These are phyloP conservation scores for Zelopaecilomyces penicillatus DNA, from an alignment of 2,329 filamentous ascomycete species.

Conservation along the genomic window DNA sequence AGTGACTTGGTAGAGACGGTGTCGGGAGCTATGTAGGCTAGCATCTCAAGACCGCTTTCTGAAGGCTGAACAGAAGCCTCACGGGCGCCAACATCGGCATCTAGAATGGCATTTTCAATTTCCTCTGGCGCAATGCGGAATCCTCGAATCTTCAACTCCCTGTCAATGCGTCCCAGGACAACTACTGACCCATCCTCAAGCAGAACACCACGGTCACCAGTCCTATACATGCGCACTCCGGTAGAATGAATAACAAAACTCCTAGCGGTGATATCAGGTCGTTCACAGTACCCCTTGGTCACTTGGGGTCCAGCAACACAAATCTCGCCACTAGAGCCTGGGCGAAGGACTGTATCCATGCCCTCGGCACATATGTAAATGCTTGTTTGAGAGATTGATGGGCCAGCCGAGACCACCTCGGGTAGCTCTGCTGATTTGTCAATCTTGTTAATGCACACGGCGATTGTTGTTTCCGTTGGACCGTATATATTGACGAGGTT, in stretches of 20 bases:
- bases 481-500: too few species aligned
- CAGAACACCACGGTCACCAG: slow-evolving; percentile 2
- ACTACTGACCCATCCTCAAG: slow-evolving; percentile 1
- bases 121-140: slow-evolving; percentile 7
- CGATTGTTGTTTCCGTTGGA: too few species aligned
- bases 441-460: too few species aligned
- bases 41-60: too few species aligned
- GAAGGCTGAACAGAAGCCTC: background rate
- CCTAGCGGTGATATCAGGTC: slow-evolving; percentile 4
- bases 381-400: too few species aligned
- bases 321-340: too few species aligned
- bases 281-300: slow-evolving; percentile 5
- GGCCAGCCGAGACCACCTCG: too few species aligned
- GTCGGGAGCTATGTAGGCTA: too few species aligned
- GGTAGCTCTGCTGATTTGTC: too few species aligned
- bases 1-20: slow-evolving; percentile 1
- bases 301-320: too few species aligned
- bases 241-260: slow-evolving; percentile 1
- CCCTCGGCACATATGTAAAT: too few species aligned
- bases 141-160: slow-evolving; percentile 7
- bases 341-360: too few species aligned
- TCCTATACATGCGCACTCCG: slow-evolving; percentile 4
- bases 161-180: slow-evolving; percentile 4
- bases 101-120: slow-evolving; percentile 5
- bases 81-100: background rate